These are phyloP conservation scores for Epichloe typhina DNA, from an alignment of 2,329 filamentous ascomycete genomes.

Conservation along the genomic window DNA sequence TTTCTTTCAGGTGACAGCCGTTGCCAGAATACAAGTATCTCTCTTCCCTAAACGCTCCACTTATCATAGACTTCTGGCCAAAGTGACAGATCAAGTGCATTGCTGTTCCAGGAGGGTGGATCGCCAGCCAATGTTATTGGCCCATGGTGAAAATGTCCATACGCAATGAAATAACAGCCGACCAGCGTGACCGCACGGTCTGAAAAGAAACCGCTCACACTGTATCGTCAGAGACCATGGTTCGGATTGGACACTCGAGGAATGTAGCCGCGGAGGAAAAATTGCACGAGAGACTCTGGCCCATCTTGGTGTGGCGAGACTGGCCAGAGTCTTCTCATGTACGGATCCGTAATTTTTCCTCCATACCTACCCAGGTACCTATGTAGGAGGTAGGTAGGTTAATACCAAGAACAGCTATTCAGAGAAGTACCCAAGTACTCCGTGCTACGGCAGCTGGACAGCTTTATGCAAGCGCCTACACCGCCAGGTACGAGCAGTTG, in stretches of 20 bases:
- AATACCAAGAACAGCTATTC: too few relatives aligned
- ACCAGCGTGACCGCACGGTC: not conserved
- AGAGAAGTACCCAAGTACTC: not conserved
- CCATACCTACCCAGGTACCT: not conserved
- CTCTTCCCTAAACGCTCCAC: not conserved
- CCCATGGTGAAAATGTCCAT: not conserved
- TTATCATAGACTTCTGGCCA: not conserved
- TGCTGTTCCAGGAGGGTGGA: constrained; percentile 1
- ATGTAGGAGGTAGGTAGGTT: not conserved
- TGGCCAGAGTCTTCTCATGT: too few relatives aligned
- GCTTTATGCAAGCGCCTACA: not conserved
- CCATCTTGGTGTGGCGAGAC: too few relatives aligned
- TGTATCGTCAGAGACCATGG: not conserved
- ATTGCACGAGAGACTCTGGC: too few relatives aligned
- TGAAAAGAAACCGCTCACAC: not conserved
- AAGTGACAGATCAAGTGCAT: not conserved
- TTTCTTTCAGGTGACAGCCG: not conserved
- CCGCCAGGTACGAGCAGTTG: not conserved
- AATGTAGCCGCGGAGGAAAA: too few relatives aligned
- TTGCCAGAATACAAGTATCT: not conserved
- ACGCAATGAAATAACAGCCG: not conserved
- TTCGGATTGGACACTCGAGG: not conserved
- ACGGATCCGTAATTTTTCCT: not conserved
- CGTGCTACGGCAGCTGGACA: not conserved
- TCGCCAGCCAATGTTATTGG: not conserved